Evolutionary conservation across 2,329 filamentous ascomycete genomes (phyloP), one percentile per base, ranked within the genome.

Genomic region (Helminthosporium solani): DNA sequence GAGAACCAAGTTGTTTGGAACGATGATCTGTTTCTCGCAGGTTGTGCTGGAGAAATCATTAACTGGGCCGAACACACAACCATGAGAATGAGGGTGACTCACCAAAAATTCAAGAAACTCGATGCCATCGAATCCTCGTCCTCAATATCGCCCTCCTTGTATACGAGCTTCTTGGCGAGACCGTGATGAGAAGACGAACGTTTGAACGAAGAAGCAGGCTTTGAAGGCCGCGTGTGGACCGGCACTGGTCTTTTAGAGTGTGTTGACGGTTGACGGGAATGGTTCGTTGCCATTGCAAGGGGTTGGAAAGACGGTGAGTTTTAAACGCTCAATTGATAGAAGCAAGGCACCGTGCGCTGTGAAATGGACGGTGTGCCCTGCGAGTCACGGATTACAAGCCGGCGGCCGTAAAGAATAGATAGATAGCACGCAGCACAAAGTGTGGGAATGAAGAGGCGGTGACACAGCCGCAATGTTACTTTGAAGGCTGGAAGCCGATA

Each of bases 11-110:
- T 80, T 80, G 64, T 78, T 78, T 14, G 82, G 82, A 25, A 78
- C 76, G 42, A 81, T 77, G 58, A 85, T 85, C 70, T 85, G 82
- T 65, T 78, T 83, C 66, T 85, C 82, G 67, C 82, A 85, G 61
- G 78, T 83, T 52, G 82, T 78, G 68, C 82, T 85, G 19, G 2
- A 23, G 2, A 9, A 16, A 20, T 9, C 3, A n/a, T 21, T 18
- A 25, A 6, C 19, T 33, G 21, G 27, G 15, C 12, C 6, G 16
- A 23, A 31, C 12, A 19, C 8, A 18, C 16, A 16, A 14, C n/a
- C 15, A 30, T 14, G 36, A 15, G 21, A 19, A n/a, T n/a, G 21
- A 44, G 31, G 21, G 25, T 23, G 31, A 62, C 71, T 43, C 64
- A 79, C 77, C 77, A 80, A 66, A 73, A 80, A 50, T 79, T 75